phyloP scores from a whole-genome alignment of 2,329 filamentous ascomycete species.

The Fusarium gaditjirri region DNA sequence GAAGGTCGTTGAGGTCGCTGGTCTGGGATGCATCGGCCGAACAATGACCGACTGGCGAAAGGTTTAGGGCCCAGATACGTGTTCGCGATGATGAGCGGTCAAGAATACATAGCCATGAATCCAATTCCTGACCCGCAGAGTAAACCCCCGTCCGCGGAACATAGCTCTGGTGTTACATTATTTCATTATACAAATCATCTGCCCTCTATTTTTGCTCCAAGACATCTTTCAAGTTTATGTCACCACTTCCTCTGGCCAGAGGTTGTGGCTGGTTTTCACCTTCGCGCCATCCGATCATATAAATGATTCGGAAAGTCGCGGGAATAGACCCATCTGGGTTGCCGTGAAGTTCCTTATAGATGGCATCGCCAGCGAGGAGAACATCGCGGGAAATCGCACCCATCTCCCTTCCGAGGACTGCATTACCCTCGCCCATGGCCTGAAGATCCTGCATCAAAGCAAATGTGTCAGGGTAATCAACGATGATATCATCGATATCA shows the following conservation, averaged over 20 bases:
- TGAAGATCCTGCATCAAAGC: slow-evolving; percentile 93
- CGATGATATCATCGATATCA: slow-evolving; percentile 95
- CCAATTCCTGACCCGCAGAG: slow-evolving; percentile 12
- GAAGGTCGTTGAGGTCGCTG: slow-evolving; percentile 95
- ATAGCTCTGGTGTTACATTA: slow-evolving; percentile 18
- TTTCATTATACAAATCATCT: slow-evolving; percentile 16
- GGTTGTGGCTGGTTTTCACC: slow-evolving; percentile 82
- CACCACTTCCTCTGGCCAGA: slow-evolving; percentile 82
- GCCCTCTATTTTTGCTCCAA: slow-evolving; percentile 58
- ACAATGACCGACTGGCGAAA: slow-evolving; percentile 97
- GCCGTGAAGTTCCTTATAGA: slow-evolving; percentile 88
- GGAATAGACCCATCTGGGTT: slow-evolving; percentile 81
- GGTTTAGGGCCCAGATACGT: slow-evolving; percentile 52
- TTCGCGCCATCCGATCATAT: slow-evolving; percentile 99
- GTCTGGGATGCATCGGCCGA: slow-evolving; percentile 88
- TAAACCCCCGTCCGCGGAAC: background rate
- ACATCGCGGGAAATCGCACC: slow-evolving; percentile 83
- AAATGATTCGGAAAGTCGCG: slow-evolving; percentile 94
- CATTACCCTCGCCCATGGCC: slow-evolving; percentile 95
- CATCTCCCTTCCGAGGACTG: slow-evolving; percentile 84
- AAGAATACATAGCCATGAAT: slow-evolving; percentile 35
- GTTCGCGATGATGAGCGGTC: slow-evolving; percentile 17
- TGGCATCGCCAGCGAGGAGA: slow-evolving; percentile 84
- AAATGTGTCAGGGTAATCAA: slow-evolving; percentile 92
- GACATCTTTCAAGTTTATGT: slow-evolving; percentile 90